Evolutionary conservation across 257 asterid species (phyloP).

Genomic region (Schizonepeta tenuifolia): DNA sequence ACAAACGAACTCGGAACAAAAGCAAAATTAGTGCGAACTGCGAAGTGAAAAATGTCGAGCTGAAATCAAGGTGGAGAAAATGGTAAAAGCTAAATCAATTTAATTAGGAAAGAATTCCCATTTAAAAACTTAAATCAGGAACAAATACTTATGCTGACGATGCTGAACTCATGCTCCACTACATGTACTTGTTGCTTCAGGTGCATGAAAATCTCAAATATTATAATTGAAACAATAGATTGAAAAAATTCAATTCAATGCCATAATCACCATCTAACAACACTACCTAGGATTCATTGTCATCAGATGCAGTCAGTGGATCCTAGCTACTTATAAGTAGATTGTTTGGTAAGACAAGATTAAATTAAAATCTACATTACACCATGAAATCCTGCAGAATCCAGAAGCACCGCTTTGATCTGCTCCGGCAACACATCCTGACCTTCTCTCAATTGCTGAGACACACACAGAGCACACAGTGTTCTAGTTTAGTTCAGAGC

Average conservation of each 20-base stretch:
- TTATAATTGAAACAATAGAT: neutral
- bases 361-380: conserved; percentile 32
- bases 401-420: conserved; percentile 56
- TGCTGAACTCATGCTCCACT: neutral
- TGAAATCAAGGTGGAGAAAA: neutral
- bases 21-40: no score
- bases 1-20: no score
- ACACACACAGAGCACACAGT: neutral
- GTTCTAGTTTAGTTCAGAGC: neutral
- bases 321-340: neutral
- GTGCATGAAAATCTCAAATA: neutral
- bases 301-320: neutral
- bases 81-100: neutral
- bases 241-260: neutral
- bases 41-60: no score
- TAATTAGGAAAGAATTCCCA: neutral
- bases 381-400: conserved; percentile 58
- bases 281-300: neutral
- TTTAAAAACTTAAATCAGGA: neutral
- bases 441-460: conserved; percentile 52
- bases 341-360: conserved; percentile 7
- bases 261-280: conserved; percentile 4
- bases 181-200: neutral
- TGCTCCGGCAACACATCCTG: conserved; percentile 57
- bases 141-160: neutral